Conservation (phyloP, 352 stramenopile genomes). For the Lagenidium giganteum region DNA sequence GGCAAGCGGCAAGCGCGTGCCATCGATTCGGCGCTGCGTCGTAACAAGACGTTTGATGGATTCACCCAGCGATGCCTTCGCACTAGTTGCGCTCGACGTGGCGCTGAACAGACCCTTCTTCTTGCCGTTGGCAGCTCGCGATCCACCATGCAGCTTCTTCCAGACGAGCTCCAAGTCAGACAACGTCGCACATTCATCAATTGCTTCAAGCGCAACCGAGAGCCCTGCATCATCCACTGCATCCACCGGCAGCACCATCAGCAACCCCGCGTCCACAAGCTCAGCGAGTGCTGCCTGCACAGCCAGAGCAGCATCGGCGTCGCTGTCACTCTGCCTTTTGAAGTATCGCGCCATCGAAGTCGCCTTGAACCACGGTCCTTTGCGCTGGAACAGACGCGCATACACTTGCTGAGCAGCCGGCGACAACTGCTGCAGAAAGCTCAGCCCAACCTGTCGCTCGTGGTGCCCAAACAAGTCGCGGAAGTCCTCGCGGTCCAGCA, state of each 20-base stretch:
- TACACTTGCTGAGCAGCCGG: conserved; percentile 63
- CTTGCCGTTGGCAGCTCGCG: conserved; percentile 7
- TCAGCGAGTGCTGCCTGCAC: conserved; percentile 39
- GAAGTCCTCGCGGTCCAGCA: conserved; percentile 39
- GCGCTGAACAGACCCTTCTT: too few species aligned
- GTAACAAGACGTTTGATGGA: conserved; percentile 39
- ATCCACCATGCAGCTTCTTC: conserved; percentile 54
- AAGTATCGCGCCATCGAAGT: conserved; percentile 64
- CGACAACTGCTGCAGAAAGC: conserved; percentile 43
- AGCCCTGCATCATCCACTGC: neutral
- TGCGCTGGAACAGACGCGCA: conserved; percentile 70
- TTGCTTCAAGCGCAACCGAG: conserved; percentile 33
- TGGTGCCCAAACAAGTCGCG: conserved; percentile 33
- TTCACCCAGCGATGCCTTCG: too few species aligned
- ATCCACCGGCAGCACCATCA: conserved; percentile 23
- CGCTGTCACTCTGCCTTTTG: neutral
- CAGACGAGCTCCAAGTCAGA: conserved; percentile 40
- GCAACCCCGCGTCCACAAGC: conserved; percentile 32
- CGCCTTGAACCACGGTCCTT: conserved; percentile 69
- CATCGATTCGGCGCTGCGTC: conserved; percentile 66
- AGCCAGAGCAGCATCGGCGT: conserved; percentile 4
- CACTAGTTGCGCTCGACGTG: too few species aligned
- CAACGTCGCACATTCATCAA: conserved; percentile 43
- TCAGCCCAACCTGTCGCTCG: conserved; percentile 33
- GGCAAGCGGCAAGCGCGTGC: conserved; percentile 57